Evolutionary conservation across 179 eudicot genomes (phyloP).

Genomic region (Nepenthes alata): DNA sequence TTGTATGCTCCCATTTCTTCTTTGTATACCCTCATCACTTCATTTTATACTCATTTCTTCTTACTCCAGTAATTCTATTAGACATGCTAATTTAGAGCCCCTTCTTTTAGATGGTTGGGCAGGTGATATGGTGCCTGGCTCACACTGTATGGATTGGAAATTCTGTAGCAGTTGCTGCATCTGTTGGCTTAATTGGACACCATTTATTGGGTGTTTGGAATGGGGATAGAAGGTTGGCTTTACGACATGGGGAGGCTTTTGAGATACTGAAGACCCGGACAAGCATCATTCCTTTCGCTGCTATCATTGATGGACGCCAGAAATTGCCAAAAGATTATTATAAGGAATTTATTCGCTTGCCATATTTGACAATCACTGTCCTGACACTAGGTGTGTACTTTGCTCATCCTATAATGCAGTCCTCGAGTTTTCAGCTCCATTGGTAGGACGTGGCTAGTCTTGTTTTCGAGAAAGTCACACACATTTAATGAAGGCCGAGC

Average conservation of each 20-base stretch:
- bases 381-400: constrained; percentile 78
- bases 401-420: constrained; percentile 94
- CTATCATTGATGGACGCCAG: constrained; percentile 89
- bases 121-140: constrained; percentile 95
- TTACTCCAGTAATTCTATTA: too few species aligned
- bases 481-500: too few species aligned
- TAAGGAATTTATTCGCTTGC: constrained; percentile 73
- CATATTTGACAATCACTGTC: constrained; percentile 66
- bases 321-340: constrained; percentile 53
- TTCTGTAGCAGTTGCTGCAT: constrained; percentile 88
- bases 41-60: too few species aligned
- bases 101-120: constrained; percentile 73
- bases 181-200: constrained; percentile 84
- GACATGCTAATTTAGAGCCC: not conserved
- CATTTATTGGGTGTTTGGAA: constrained; percentile 96
- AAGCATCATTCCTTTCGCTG: constrained; percentile 80
- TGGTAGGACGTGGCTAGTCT: constrained; percentile 36
- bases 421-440: constrained; percentile 78
- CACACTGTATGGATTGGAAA: constrained; percentile 95
- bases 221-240: constrained; percentile 78
- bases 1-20: too few species aligned
- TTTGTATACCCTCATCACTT: too few species aligned
- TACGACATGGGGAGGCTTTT: constrained; percentile 71
- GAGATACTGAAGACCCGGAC: constrained; percentile 71
- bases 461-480: too few species aligned